phyloP scores from a whole-genome alignment of 1,284 basidiomycete species.

The Cutaneotrichosporon cyanovorans region DNA sequence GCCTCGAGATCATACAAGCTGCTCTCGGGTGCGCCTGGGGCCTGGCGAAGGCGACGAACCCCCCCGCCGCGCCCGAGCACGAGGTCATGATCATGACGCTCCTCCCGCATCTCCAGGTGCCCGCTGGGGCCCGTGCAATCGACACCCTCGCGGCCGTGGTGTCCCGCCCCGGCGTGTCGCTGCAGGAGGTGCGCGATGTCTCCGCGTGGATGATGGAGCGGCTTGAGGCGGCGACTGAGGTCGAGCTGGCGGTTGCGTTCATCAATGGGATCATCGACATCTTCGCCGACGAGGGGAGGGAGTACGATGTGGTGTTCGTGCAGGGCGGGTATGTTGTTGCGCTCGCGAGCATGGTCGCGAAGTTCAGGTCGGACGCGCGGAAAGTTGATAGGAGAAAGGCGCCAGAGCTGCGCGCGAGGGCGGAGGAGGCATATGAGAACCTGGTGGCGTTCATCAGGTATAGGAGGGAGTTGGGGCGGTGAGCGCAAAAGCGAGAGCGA shows the following conservation, averaged over 20 bases:
- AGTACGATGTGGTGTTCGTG: constrained; percentile 72
- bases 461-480: constrained; percentile 49
- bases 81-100: constrained; percentile 60
- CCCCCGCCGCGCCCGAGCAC: constrained; percentile 47
- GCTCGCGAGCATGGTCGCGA: constrained; percentile 54
- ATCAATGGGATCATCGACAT: constrained; percentile 86
- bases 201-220: constrained; percentile 21
- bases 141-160: constrained; percentile 76
- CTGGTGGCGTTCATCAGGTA: constrained; percentile 83
- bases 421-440: constrained; percentile 60
- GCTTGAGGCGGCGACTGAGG: constrained; percentile 49
- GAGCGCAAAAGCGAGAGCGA: too few relatives aligned
- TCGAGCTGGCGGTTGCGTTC: constrained; percentile 71
- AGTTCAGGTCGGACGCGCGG: constrained; percentile 56
- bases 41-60: constrained; percentile 25
- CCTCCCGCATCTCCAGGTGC: constrained; percentile 54
- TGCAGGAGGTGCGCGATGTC: constrained; percentile 55
- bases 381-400: constrained; percentile 51
- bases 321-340: constrained; percentile 52
- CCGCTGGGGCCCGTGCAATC: constrained; percentile 62
- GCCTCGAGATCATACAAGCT: constrained; percentile 43
- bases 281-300: constrained; percentile 79
- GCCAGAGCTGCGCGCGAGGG: constrained; percentile 43
- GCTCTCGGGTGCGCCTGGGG: constrained; percentile 46
- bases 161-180: constrained; percentile 54